Percentiles rank a stretch among this genome's conserved stretches.
These are phyloP conservation scores for Globisporangium heterothallicum DNA, from an alignment of 352 stramenopile species.

Conservation along the genomic window DNA sequence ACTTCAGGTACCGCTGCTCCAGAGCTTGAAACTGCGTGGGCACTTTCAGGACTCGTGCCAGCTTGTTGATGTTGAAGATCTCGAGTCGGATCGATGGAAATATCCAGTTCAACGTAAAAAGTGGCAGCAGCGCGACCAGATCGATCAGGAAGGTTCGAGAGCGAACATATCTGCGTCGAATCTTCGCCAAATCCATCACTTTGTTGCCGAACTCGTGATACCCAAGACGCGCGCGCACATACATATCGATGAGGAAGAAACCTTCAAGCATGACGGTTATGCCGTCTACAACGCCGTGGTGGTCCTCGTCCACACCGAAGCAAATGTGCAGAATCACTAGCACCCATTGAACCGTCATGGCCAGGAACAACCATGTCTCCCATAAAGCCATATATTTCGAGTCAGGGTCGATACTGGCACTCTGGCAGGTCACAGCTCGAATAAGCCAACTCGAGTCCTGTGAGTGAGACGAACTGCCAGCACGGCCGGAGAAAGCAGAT, in stretches of 20 bases:
- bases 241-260: constrained; percentile 40
- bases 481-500: constrained; percentile 6
- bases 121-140: constrained; percentile 26
- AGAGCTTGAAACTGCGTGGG: constrained; percentile 31
- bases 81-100: constrained; percentile 20
- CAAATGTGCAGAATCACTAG: constrained; percentile 35
- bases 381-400: constrained; percentile 26
- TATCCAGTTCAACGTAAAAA: constrained; percentile 39
- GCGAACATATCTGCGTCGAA: constrained; percentile 29
- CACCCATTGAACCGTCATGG: constrained; percentile 43
- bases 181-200: constrained; percentile 29
- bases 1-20: constrained; percentile 39
- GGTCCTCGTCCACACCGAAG: constrained; percentile 24
- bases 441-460: constrained; percentile 2
- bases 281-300: constrained; percentile 19
- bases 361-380: constrained; percentile 39
- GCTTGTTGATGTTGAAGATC: constrained; percentile 47
- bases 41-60: constrained; percentile 42
- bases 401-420: constrained; percentile 28
- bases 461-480: neutral
- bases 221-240: constrained; percentile 32
- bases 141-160: constrained; percentile 38
- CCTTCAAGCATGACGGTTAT: constrained; percentile 30
- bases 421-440: neutral
- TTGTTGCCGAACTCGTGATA: constrained; percentile 56